Evolutionary conservation across 176 grass and related monocot genomes (phyloP), one percentile per base, ranked within the genome.

Genomic region (Ensete glaucum): DNA sequence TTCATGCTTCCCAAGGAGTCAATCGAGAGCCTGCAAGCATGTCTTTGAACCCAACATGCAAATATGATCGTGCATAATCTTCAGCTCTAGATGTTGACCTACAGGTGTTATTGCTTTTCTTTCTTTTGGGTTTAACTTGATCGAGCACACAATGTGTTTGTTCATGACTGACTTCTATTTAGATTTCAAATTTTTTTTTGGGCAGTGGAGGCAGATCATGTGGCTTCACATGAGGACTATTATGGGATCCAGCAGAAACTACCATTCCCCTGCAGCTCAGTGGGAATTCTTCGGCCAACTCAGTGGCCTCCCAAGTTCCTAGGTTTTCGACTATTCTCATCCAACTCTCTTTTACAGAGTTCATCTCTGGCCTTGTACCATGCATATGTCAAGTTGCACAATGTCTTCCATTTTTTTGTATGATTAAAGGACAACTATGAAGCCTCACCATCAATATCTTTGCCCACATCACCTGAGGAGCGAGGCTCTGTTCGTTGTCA

Each of bases 391-490:
- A 43, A 43, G 34, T 6, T 43, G 34, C 34, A 43, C 34, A 43
- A 43, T 43, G 34, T 43, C 34, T 43, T 20, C 15, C 8, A 0
- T 19, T n/a, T 60, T 60, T 21, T 15, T 19, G n/a, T n/a, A 20
- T 58, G 55, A 16, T 43, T 43, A 43, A 14, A 60, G 57, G 57
- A n/a, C 57, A 60, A n/a, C 0, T 60, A 20, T 60, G 57, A 9
- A n/a, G 57, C 57, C 55, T 60, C 57, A 60, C 14, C 57, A 60
- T 60, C 57, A 60, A 17, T n/a, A 17, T 20, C 3, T 60, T 60
- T 60, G 57, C 57, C 57, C 57, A 60, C 57, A 60, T 60, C 57
- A 60, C 57, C 57, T 60, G 57, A 60, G 13, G 57, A 60, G 57
- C 4, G 57, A n/a, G 57, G 5, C 6, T 17, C 19, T 60, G 57